These are phyloP conservation scores for Gossypium bickii DNA, from an alignment of 345 rosid species.

Conservation along the genomic window DNA sequence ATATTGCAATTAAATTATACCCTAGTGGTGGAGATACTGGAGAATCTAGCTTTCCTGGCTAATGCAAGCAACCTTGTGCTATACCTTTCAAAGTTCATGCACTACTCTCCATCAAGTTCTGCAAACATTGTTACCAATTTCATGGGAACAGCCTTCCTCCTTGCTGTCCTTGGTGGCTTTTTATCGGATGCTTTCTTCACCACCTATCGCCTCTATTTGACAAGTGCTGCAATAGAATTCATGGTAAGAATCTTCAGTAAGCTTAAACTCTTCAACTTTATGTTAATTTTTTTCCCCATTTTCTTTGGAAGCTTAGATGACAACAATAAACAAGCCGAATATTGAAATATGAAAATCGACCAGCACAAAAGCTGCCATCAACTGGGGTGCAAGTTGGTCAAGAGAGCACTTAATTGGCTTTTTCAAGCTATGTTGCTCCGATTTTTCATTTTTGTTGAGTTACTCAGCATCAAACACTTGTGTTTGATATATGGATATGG, in stretches of 20 bases:
- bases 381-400: neutral
- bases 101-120: slow-evolving; percentile 67
- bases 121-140: slow-evolving; percentile 81
- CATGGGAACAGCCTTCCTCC: slow-evolving; percentile 89
- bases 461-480: neutral
- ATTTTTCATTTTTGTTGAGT: neutral
- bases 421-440: slow-evolving; percentile 1
- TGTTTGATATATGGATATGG: neutral
- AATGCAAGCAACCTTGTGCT: slow-evolving; percentile 92
- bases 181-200: slow-evolving; percentile 69
- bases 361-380: neutral
- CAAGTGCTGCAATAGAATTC: slow-evolving; percentile 67
- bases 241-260: slow-evolving; percentile 39
- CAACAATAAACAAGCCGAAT: neutral
- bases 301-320: neutral
- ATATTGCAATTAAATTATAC: slow-evolving; percentile 1
- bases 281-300: neutral
- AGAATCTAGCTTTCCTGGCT: slow-evolving; percentile 85
- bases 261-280: neutral
- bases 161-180: slow-evolving; percentile 85
- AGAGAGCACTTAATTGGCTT: slow-evolving; percentile 9
- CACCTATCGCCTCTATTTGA: slow-evolving; percentile 60
- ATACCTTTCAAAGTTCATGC: slow-evolving; percentile 19
- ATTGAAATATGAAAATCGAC: neutral
- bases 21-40: slow-evolving; percentile 74